Percentiles rank a stretch among this genome's conserved stretches.
Conservation (phyloP, 306 rosid genomes). For the Crataegus laevigata region DNA sequence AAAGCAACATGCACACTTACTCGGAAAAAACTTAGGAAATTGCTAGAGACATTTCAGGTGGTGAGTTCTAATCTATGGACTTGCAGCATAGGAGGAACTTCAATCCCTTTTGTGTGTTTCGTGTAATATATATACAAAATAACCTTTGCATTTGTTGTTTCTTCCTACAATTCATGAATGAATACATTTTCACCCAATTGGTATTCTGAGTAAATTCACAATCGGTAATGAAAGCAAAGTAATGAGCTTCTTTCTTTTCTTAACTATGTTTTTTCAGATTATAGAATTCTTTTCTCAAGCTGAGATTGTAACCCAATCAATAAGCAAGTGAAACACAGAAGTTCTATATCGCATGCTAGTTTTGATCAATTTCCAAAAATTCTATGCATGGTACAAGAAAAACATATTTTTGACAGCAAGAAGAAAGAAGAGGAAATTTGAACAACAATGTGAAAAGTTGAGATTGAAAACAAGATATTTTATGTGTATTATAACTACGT, state of each 20-base stretch:
- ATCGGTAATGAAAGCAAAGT: conserved; percentile 66
- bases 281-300: too few species aligned
- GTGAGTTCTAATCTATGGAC: conserved; percentile 35
- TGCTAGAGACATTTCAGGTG: conserved; percentile 78
- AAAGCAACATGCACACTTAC: conserved; percentile 81
- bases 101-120: not conserved
- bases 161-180: conserved; percentile 74
- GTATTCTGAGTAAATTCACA: conserved; percentile 64
- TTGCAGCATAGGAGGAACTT: not conserved
- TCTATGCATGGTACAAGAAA: too few species aligned
- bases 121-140: not conserved
- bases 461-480: too few species aligned
- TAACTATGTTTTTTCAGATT: too few species aligned
- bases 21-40: conserved; percentile 37
- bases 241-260: conserved; percentile 17
- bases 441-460: too few species aligned
- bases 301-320: too few species aligned
- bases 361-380: too few species aligned
- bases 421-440: too few species aligned
- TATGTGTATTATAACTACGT: too few species aligned
- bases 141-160: conserved; percentile 1
- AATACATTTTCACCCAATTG: conserved; percentile 90
- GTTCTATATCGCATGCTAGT: too few species aligned
- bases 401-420: too few species aligned
- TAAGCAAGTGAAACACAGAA: too few species aligned